phyloP scores from a whole-genome alignment of 2,329 filamentous ascomycete genomes.

The Graphilbum fragrans region DNA sequence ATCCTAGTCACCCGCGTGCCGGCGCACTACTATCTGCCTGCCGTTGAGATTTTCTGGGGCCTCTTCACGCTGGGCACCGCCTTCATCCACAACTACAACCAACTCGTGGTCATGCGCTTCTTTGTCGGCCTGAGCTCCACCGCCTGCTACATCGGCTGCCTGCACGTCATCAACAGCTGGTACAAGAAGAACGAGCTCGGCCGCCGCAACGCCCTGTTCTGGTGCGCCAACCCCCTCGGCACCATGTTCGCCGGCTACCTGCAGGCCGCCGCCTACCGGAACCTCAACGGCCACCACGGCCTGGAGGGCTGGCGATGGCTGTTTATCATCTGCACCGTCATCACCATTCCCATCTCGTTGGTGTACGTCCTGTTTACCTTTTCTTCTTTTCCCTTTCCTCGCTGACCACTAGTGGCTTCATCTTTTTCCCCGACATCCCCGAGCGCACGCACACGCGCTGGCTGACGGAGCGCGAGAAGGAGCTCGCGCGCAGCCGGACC shows the following conservation, averaged over 20 bases:
- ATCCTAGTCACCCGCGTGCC: constrained; percentile 20
- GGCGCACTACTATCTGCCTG: constrained; percentile 4
- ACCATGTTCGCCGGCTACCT: constrained; percentile 23
- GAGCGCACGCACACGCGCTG: constrained; percentile 24
- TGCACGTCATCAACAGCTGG: constrained; percentile 35
- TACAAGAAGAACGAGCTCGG: constrained; percentile 47
- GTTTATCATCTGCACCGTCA: constrained; percentile 45
- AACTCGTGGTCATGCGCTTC: constrained; percentile 35
- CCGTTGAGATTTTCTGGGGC: constrained; percentile 3
- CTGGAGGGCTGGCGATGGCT: constrained; percentile 39
- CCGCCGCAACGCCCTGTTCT: constrained; percentile 51
- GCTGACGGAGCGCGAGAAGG: constrained; percentile 20
- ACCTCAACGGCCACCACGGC: constrained; percentile 34
- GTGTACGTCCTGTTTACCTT: constrained; percentile 16
- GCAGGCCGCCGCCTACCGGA: constrained; percentile 40
- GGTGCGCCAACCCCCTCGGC: constrained; percentile 31
- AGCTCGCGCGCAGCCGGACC: constrained; percentile 20
- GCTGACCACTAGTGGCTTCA: constrained; percentile 20
- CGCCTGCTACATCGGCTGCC: constrained; percentile 38
- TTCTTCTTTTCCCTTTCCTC: background rate
- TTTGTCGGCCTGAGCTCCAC: constrained; percentile 41
- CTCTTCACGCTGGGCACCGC: constrained; percentile 4
- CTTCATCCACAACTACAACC: background rate
- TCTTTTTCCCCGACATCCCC: constrained; percentile 27
- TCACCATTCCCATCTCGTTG: constrained; percentile 37